Conservation (phyloP, 75 land plant genomes). For the Chamaecyparis obtusa region DNA sequence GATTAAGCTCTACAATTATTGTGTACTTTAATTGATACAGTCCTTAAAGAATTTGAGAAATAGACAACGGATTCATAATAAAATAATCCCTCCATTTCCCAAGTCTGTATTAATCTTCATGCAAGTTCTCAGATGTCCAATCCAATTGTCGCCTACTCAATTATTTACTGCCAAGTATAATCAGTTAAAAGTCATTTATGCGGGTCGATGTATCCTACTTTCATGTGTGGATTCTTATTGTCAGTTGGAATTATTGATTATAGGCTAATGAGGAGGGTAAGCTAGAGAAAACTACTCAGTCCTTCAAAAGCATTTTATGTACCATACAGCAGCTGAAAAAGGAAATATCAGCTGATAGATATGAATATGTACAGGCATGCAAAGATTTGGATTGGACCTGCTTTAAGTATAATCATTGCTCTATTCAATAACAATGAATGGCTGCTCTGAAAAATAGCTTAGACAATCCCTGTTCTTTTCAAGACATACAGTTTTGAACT, state of each 20-base stretch:
- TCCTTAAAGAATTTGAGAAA: too few species aligned
- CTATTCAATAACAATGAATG: background rate
- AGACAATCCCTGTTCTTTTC: background rate
- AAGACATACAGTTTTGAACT: background rate
- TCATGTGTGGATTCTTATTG: background rate
- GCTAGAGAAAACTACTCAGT: too few species aligned
- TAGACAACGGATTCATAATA: background rate
- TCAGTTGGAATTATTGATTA: background rate
- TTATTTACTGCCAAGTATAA: background rate
- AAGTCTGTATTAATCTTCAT: background rate
- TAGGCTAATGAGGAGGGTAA: conserved; percentile 5
- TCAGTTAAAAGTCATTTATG: too few species aligned
- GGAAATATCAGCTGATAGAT: background rate
- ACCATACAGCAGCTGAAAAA: background rate
- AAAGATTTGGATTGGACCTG: background rate
- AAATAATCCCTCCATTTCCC: background rate
- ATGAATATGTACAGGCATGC: background rate
- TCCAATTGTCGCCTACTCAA: background rate
- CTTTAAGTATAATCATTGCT: background rate
- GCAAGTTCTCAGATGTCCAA: background rate
- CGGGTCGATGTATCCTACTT: too few species aligned
- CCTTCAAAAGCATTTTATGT: background rate
- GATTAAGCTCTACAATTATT: too few species aligned
- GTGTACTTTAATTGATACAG: too few species aligned
- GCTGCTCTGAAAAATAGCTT: background rate